Base-by-base conservation (phyloP, 345 rosid species). In the Hirschfeldia incana region DNA sequence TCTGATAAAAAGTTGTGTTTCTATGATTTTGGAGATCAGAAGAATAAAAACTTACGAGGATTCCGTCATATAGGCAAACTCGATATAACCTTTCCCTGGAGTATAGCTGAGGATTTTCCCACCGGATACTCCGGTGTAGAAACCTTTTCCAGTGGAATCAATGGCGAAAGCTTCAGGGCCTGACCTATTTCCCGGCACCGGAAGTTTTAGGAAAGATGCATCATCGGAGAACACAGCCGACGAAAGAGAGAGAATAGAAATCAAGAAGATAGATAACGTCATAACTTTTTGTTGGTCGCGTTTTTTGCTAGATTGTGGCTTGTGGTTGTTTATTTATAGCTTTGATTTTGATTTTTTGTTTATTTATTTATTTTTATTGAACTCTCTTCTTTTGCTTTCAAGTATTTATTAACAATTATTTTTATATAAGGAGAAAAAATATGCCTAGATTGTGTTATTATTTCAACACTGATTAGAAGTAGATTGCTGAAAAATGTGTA, bases 101-200 rank as follows among this genome's bases (percentile, higher is more conserved):
- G 39, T n/a, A 75, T 80, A 85, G 26, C 63, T 80, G 32, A 85
- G 70, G 71, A 81, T 79, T 67, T 86, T 79, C 32, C 86, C 89
- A 15, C 85, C 87, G 2, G 82, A 69, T 32, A 84, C 76, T 13
- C 89, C 84, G 1, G 86, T 81, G 77, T 83, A 86, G 12, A 82
- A 79, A 33, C 85, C 85, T 58, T 64, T 61, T 13, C 76, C 79
- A 9, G 72, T 75, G 72, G 76, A 69, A 53, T 75, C 72, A 64
- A 80, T 69, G 15, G 79, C 83, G 15, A 80, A 80, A 55, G 79
- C 83, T 75, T 80, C 79, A 55, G 83, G 72, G 10, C 79, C 79
- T 64, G 72, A 17, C 37, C 83, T 80, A 0, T 53, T 64, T 42
- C 76, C 76, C 6, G 83, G 76, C 4, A 80, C 42, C 39, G 72